Conservation (phyloP, 2,329 filamentous ascomycete species). For the Fusarium phyllophilum region DNA sequence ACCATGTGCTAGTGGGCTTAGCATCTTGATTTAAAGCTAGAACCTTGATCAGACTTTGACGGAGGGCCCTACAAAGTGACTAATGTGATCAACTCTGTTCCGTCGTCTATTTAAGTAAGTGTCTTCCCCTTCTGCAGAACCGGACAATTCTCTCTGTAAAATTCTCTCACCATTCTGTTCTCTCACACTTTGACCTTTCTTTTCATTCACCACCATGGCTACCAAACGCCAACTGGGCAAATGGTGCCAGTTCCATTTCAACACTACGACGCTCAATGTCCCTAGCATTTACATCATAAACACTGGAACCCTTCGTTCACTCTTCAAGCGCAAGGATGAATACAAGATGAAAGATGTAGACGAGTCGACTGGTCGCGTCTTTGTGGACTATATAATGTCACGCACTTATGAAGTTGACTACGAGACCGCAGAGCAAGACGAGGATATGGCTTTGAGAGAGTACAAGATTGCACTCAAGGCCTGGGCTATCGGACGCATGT, state of each 20-base stretch:
- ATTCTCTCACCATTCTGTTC: background rate
- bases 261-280: background rate
- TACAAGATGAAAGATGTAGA: background rate
- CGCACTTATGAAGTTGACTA: background rate
- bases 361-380: background rate
- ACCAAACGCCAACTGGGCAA: background rate
- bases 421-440: background rate
- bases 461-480: background rate
- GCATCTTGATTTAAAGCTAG: background rate
- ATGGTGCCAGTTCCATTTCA: background rate
- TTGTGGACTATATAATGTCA: background rate
- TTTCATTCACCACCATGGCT: background rate
- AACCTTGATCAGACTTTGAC: background rate
- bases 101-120: background rate
- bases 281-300: background rate
- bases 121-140: background rate
- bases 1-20: no score
- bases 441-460: background rate
- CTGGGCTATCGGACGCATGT: background rate
- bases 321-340: background rate
- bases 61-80: background rate
- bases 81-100: background rate
- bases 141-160: background rate
- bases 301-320: background rate
- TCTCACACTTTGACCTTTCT: background rate